A percentile compares a stretch with the other conserved stretches of the same genome.
Conservation (phyloP, 2,329 filamentous ascomycete species). For the Cryphonectria carpinicola region DNA sequence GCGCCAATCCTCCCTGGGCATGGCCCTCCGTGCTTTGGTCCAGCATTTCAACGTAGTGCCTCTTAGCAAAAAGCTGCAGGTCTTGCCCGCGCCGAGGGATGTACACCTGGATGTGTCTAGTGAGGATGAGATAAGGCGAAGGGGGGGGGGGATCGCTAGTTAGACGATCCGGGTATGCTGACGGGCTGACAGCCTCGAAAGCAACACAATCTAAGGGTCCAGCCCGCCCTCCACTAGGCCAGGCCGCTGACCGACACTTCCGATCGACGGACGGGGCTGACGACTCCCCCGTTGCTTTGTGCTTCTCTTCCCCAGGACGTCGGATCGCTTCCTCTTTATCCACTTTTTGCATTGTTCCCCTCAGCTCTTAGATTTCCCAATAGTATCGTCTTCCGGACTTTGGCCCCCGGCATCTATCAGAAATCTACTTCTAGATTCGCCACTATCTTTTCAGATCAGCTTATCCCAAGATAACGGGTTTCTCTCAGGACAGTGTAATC, state of each 20-base stretch:
- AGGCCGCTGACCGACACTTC: slow-evolving; percentile 10
- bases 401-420: not conserved
- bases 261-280: slow-evolving; percentile 7
- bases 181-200: not conserved
- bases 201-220: not conserved
- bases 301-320: not conserved
- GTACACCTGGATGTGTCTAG: not conserved
- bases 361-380: not conserved
- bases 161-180: not conserved
- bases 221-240: not conserved
- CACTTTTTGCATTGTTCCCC: not conserved
- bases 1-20: not conserved
- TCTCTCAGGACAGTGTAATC: not conserved
- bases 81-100: not conserved
- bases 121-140: not conserved
- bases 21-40: not conserved
- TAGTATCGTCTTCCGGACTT: not conserved
- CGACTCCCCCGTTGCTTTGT: not conserved
- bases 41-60: not conserved
- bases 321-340: not conserved
- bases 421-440: not conserved
- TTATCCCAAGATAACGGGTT: not conserved
- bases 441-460: not conserved
- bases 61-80: not conserved
- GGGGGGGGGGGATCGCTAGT: not conserved